Evolutionary conservation across 2,329 filamentous ascomycete species (phyloP).

Genomic region (Nothomitra cinnamomea): DNA sequence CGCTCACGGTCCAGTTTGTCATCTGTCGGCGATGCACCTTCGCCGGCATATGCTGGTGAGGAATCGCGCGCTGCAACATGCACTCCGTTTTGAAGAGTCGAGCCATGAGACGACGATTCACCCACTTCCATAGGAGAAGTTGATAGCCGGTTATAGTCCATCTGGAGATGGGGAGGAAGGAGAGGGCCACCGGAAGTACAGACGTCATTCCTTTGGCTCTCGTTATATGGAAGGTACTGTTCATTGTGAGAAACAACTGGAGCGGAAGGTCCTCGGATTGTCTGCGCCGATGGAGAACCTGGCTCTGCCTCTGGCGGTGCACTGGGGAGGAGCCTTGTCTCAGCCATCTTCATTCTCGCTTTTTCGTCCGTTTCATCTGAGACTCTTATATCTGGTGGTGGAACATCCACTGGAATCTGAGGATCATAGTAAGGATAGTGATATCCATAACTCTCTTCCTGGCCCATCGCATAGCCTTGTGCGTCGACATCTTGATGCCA

Average conservation of each 20-base stretch:
- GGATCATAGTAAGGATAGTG: background rate
- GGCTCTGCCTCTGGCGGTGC: conserved; percentile 41
- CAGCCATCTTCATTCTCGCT: conserved; percentile 58
- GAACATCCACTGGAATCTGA: background rate
- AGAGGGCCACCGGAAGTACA: conserved; percentile 15
- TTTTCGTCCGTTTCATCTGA: conserved; percentile 62
- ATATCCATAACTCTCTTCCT: background rate
- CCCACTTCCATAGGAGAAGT: background rate
- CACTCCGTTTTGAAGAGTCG: background rate
- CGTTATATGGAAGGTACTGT: conserved; percentile 17
- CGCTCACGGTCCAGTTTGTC: conserved; percentile 70
- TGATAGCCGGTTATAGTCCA: background rate
- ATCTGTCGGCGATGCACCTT: conserved; percentile 28
- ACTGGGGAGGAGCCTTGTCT: conserved; percentile 66
- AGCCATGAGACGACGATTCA: background rate
- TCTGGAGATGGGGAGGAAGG: background rate
- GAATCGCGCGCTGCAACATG: background rate
- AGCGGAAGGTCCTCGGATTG: conserved; percentile 24
- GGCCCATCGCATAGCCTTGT: background rate
- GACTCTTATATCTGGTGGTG: conserved; percentile 38
- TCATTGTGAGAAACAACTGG: conserved; percentile 15
- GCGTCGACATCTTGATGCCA: background rate
- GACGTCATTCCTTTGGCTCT: conserved; percentile 36
- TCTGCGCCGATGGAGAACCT: conserved; percentile 26
- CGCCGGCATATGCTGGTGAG: background rate